Percentiles rank a stretch among this genome's conserved stretches.
phyloP scores from a whole-genome alignment of 345 rosid species.

The Sonneratia alba region DNA sequence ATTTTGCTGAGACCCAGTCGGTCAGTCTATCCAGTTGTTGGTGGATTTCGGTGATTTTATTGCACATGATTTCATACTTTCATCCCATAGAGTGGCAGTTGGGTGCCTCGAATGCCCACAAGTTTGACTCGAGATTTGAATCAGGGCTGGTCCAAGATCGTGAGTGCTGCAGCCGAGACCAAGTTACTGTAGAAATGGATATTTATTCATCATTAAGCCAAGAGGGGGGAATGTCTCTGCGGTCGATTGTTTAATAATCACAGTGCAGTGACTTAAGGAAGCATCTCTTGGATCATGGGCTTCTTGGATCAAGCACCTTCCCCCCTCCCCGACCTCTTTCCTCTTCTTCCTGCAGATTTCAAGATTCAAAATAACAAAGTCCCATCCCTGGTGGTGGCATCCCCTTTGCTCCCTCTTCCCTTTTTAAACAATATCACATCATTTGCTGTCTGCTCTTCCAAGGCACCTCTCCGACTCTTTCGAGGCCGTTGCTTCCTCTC shows the following conservation, averaged over 20 bases:
- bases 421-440: not conserved
- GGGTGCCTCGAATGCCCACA: not conserved
- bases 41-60: too few species aligned
- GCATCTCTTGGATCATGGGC: constrained; percentile 11
- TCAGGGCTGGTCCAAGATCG: not conserved
- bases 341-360: constrained; percentile 3
- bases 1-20: too few species aligned
- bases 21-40: not conserved
- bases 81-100: not conserved
- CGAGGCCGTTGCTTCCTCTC: constrained; percentile 44
- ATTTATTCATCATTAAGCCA: not conserved
- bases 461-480: constrained; percentile 16
- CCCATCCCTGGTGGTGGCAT: not conserved
- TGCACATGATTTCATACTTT: too few species aligned
- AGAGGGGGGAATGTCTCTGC: constrained; percentile 8
- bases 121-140: not conserved
- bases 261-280: constrained; percentile 1
- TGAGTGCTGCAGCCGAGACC: not conserved
- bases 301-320: not conserved
- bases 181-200: not conserved
- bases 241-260: not conserved
- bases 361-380: not conserved
- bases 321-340: not conserved
- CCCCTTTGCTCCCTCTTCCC: not conserved
- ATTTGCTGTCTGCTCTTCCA: constrained; percentile 20